Evolutionary conservation across 140 eudicot species (phyloP), one percentile per base, ranked within the genome.

Genomic region (Anethum foeniculum): DNA sequence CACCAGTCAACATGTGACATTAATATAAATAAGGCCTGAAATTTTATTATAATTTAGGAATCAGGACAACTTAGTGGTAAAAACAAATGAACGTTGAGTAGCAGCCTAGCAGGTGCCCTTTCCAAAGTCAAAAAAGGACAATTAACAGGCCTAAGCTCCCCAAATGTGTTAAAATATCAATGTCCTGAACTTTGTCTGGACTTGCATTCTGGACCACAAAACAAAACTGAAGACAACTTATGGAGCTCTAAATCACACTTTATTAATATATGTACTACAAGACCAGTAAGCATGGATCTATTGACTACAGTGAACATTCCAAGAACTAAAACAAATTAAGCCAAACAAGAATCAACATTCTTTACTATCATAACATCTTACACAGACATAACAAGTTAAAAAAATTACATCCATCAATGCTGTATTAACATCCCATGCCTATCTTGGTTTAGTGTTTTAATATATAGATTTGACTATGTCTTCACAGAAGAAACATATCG

Each of bases 381-480:
- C 77, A 78, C 25, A 62, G 46, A 60, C 67, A 39, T 68, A 78
- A 85, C 19, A 81, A 62, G 78, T 67, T 41, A 81, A 71, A 77
- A 75, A 84, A 43, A 65, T 78, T 73, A 74, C 88, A 71, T 72
- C 64, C 81, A 56, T 30, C 88, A 75, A 85, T 79, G 88, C 83
- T 78, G 52, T 68, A 81, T 81, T 30, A 81, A 71, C 76, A 1
- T 60, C 85, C 84, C 88, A 85, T 81, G 88, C 85, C 77, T 72
- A n/a, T 76, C 88, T 85, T 78, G 85, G 83, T 39, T 81, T 85
- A 47, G 62, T 25, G 41, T 47, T 68, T 68, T 76, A 34, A 82
- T 58, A 67, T 71, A 25, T 19, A 36, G 19, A 16, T 73, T 81
- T 64, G 72, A 46, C 71, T 23, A 60, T 75, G 47, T 78, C 79